Conservation (phyloP, 2,329 filamentous ascomycete species). For the Chrysosporium queenslandicum region DNA sequence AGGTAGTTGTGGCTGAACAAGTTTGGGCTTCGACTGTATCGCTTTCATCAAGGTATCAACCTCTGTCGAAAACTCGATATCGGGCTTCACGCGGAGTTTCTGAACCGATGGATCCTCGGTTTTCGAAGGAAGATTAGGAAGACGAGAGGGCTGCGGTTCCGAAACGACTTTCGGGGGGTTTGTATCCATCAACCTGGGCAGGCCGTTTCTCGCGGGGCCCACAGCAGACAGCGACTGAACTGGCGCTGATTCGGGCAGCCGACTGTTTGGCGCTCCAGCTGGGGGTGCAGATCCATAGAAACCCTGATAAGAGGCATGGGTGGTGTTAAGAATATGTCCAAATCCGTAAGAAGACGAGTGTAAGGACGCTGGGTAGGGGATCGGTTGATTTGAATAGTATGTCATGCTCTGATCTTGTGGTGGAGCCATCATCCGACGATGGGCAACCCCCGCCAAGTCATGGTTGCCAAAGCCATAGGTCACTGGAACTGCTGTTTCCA, state of each 20-base stretch:
- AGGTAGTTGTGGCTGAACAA: constrained; percentile 22
- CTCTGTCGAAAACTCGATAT: constrained; percentile 64
- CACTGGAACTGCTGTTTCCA: constrained; percentile 35
- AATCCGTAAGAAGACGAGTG: constrained; percentile 27
- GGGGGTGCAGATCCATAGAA: constrained; percentile 24
- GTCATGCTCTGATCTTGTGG: constrained; percentile 25
- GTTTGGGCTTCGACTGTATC: constrained; percentile 57
- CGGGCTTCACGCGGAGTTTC: constrained; percentile 10
- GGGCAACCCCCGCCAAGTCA: constrained; percentile 28
- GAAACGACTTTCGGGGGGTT: constrained; percentile 15
- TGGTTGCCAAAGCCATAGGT: constrained; percentile 34
- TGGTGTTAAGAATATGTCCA: constrained; percentile 26
- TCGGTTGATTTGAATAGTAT: constrained; percentile 30
- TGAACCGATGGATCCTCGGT: constrained; percentile 1
- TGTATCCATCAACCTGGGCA: constrained; percentile 23
- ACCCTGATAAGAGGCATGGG: constrained; percentile 28
- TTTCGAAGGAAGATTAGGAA: constrained; percentile 4
- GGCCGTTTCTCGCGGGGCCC: constrained; percentile 31
- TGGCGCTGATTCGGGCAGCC: constrained; percentile 22
- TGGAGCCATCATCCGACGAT: constrained; percentile 32
- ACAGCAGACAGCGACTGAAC: constrained; percentile 30
- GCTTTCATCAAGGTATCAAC: constrained; percentile 83
- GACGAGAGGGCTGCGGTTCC: constrained; percentile 7
- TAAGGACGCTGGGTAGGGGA: constrained; percentile 31
- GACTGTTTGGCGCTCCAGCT: constrained; percentile 15